A percentile compares a stretch with the other conserved stretches of the same genome.
Conservation (phyloP, 495 filamentous ascomycete species). For the Aspergillus leporis region DNA sequence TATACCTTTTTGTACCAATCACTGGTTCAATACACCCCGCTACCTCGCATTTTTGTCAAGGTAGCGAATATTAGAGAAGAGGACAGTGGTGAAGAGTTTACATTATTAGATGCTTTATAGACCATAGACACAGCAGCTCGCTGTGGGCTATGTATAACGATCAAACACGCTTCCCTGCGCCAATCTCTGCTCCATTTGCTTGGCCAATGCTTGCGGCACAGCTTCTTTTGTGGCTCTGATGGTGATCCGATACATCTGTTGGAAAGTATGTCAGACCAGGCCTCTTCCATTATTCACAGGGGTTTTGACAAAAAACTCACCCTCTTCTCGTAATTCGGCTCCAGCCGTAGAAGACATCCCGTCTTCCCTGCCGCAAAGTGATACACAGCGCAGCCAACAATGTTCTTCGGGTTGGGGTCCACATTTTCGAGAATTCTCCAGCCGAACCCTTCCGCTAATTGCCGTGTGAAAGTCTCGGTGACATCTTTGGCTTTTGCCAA, state of each 20-base stretch:
- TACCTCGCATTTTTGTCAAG: slow-evolving; percentile 1
- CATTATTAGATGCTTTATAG: slow-evolving; percentile 13
- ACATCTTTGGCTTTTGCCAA: slow-evolving; percentile 51
- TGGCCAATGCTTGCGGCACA: slow-evolving; percentile 77
- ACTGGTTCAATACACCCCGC: slow-evolving; percentile 14
- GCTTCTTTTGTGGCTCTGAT: slow-evolving; percentile 91
- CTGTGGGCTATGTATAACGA: slow-evolving; percentile 12
- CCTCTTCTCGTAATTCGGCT: slow-evolving; percentile 90
- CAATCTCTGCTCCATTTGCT: slow-evolving; percentile 82
- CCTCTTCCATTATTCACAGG: not conserved
- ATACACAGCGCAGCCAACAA: slow-evolving; percentile 92
- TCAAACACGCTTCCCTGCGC: slow-evolving; percentile 49
- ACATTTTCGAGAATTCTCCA: slow-evolving; percentile 86
- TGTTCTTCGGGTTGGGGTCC: slow-evolving; percentile 87
- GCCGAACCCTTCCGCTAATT: slow-evolving; percentile 73
- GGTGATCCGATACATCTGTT: slow-evolving; percentile 93
- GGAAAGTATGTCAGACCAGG: slow-evolving; percentile 3
- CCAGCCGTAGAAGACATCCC: slow-evolving; percentile 88
- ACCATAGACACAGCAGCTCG: not conserved
- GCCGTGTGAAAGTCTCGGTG: slow-evolving; percentile 58
- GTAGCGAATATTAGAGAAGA: slow-evolving; percentile 11
- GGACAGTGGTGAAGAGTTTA: slow-evolving; percentile 9
- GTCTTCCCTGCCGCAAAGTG: slow-evolving; percentile 84
- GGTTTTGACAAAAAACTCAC: slow-evolving; percentile 44
- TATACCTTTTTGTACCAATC: slow-evolving; percentile 24